Percentiles rank a stretch among this genome's conserved stretches.
phyloP scores from a whole-genome alignment of 208 protist genomes.

The Histomonas meleagridis region DNA sequence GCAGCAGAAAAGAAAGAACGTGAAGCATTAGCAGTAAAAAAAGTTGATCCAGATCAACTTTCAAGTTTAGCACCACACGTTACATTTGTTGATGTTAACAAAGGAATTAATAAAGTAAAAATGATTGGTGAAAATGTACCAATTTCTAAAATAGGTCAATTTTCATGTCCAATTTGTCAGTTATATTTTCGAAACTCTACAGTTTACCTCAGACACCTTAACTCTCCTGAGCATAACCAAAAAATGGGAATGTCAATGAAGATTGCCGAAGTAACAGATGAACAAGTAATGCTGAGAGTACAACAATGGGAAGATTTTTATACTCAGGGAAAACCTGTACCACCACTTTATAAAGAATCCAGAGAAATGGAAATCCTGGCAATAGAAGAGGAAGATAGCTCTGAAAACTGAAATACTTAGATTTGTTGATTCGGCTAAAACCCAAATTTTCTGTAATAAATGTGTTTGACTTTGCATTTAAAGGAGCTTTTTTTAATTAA shows the following conservation, averaged over 20 bases:
- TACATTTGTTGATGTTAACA: not conserved
- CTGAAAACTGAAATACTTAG: no score
- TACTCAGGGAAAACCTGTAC: not conserved
- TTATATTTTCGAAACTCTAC: not conserved
- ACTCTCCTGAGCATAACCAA: not conserved
- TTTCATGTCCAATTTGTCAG: not conserved
- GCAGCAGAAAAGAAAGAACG: not conserved
- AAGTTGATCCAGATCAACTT: not conserved
- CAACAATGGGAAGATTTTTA: constrained; percentile 38
- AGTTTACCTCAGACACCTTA: not conserved
- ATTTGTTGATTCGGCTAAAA: no score
- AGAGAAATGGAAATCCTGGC: no score
- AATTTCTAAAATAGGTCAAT: not conserved
- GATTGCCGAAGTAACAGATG: not conserved
- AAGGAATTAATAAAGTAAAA: not conserved
- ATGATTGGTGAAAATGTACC: not conserved
- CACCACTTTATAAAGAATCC: not conserved
- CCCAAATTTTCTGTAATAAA: no score
- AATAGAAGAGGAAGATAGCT: no score
- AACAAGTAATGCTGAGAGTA: not conserved
- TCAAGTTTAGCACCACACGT: not conserved
- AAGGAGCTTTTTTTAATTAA: no score
- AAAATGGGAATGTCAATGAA: constrained; percentile 29
- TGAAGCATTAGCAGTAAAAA: not conserved
- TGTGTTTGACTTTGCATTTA: no score